phyloP scores from a whole-genome alignment of 306 rosid genomes.

The Pachyrhizus erosus region DNA sequence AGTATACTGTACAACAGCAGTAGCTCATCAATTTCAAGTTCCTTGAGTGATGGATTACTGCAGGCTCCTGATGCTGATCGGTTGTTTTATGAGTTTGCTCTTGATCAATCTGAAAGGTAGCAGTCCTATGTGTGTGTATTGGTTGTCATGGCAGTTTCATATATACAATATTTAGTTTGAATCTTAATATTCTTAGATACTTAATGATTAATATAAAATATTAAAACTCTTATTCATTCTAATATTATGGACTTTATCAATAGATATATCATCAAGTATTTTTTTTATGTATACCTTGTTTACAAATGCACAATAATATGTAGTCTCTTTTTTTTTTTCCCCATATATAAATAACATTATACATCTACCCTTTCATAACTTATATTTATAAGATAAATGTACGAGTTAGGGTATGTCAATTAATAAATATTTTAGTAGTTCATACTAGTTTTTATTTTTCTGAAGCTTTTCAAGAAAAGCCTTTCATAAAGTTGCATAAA shows the following conservation, averaged over 20 bases:
- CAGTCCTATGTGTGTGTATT: slow-evolving; percentile 14
- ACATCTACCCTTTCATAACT: neutral
- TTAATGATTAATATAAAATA: neutral
- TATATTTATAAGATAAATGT: neutral
- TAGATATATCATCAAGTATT: slow-evolving; percentile 26
- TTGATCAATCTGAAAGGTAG: slow-evolving; percentile 99
- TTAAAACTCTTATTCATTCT: slow-evolving; percentile 10
- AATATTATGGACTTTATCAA: neutral
- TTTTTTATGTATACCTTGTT: slow-evolving; percentile 21
- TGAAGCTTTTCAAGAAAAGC: neutral
- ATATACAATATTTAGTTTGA: neutral
- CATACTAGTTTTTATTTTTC: neutral
- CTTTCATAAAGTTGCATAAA: neutral
- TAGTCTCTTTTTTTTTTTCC: neutral
- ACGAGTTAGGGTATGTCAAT: neutral
- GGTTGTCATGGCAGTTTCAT: slow-evolving; percentile 12
- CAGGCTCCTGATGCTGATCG: slow-evolving; percentile 85
- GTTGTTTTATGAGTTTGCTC: slow-evolving; percentile 95
- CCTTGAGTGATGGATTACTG: slow-evolving; percentile 75
- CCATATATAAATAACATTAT: neutral
- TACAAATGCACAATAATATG: neutral
- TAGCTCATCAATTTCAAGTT: slow-evolving; percentile 78
- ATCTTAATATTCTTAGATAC: slow-evolving; percentile 31
- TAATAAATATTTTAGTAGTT: neutral
- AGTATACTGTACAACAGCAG: slow-evolving; percentile 81